Evolutionary conservation across 2,329 filamentous ascomycete species (phyloP), one percentile per base, ranked within the genome.

Genomic region (Aspergillus pseudoviridinutans): DNA sequence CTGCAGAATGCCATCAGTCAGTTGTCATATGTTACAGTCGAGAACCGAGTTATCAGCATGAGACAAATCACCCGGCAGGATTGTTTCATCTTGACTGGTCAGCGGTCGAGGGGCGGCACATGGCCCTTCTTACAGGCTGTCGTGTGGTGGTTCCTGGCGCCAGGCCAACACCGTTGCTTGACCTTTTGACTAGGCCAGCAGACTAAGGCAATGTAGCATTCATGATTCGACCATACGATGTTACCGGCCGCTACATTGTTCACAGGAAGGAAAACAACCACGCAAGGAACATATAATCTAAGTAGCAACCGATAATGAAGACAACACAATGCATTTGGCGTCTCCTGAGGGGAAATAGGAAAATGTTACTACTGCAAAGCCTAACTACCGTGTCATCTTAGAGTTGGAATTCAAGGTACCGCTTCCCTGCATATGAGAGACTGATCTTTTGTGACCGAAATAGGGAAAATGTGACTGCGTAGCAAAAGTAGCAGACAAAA

Each of bases 41-140:
- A 20, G 22, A 12, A 46, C 20, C 24, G 42, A 46, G 12, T 38
- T 32, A 55, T 57, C 52, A 44, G 51, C 54, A 52, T 57, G 58
- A 59, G 55, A 59, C 58, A 50, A 50, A 51, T 55, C 28, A 52
- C 42, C 42, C 49, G 49, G 12, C 50, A 53, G 52, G 32, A 14
- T 53, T 60, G 62, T 64, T 63, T 64, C 61, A 64, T 58, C 54
- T 53, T 55, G 60, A 58, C 60, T 47, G 50, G 35, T 57, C 55
- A 58, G 57, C n/a, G n/a, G 42, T 22, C 10, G n/a, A 24, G 42
- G 42, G 22, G 44, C 22, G 51, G 61, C 59, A 58, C 55, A 53
- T 58, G 60, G 60, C 35, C 46, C 52, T 61, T 63, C 61, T 54
- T 54, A 61, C 49, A 57, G 58, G 57, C 53, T 56, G 55, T 58